phyloP scores from a whole-genome alignment of 176 grass and related monocot species.

The Bromus sterilis region DNA sequence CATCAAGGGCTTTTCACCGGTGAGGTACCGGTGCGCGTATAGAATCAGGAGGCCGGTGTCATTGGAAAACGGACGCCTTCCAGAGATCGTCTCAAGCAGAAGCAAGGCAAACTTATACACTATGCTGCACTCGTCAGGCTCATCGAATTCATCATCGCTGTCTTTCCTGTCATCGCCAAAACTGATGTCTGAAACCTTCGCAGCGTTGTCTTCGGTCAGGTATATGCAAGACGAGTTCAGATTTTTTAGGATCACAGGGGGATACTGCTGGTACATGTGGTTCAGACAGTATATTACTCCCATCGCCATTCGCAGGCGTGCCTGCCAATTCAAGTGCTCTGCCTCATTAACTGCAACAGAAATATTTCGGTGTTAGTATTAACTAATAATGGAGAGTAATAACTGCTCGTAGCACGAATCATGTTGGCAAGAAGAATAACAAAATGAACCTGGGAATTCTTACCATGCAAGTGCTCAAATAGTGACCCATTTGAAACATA shows the following conservation, averaged over 20 bases:
- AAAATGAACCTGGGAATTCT: constrained; percentile 23
- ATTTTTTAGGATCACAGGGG: constrained; percentile 39
- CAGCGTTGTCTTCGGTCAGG: constrained; percentile 81
- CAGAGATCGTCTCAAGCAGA: constrained; percentile 85
- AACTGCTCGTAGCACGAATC: background rate
- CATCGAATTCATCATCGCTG: constrained; percentile 9
- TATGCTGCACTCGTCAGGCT: constrained; percentile 27
- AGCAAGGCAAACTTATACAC: constrained; percentile 81
- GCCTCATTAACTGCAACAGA: constrained; percentile 81
- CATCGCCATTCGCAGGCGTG: constrained; percentile 61
- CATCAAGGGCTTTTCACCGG: constrained; percentile 37
- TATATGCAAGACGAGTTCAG: constrained; percentile 66
- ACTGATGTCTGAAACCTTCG: constrained; percentile 54
- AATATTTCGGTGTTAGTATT: background rate
- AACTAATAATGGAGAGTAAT: background rate
- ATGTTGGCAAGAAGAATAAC: background rate
- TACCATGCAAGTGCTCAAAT: constrained; percentile 84
- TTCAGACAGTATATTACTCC: constrained; percentile 73
- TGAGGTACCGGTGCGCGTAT: constrained; percentile 79
- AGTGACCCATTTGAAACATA: constrained; percentile 88
- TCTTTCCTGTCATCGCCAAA: constrained; percentile 29
- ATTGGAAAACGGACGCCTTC: constrained; percentile 72
- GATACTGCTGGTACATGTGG: constrained; percentile 45
- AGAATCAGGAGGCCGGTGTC: constrained; percentile 74
- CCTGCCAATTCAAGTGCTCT: constrained; percentile 69